A percentile compares a stretch with the other conserved stretches of the same genome.
Conservation (phyloP, 306 rosid species). For the Spatholobus suberectus region DNA sequence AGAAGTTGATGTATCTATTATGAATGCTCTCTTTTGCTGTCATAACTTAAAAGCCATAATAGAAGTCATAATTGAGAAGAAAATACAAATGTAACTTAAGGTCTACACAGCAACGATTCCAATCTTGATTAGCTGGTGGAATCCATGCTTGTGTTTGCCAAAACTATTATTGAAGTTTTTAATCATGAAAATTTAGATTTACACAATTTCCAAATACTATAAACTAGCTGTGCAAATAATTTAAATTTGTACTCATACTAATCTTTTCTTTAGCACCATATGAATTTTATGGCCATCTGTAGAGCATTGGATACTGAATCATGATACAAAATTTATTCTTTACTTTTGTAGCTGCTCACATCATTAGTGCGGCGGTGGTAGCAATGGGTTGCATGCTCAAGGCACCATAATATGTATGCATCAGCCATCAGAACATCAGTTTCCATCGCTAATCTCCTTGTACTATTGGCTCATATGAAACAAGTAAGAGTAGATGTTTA, state of each 20-base stretch:
- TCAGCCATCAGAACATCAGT: not conserved
- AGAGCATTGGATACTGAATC: slow-evolving; percentile 20
- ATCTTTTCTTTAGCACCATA: too few species aligned
- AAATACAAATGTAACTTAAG: not conserved
- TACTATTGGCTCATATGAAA: slow-evolving; percentile 27
- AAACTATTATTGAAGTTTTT: not conserved
- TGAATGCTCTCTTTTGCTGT: not conserved
- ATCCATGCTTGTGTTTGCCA: not conserved
- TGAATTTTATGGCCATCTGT: not conserved
- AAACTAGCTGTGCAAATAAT: slow-evolving; percentile 15
- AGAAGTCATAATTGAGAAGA: not conserved
- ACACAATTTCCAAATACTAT: not conserved
- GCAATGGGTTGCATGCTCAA: slow-evolving; percentile 24
- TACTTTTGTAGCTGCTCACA: slow-evolving; percentile 77
- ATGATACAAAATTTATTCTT: slow-evolving; percentile 34
- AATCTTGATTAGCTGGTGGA: slow-evolving; percentile 12
- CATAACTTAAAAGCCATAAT: not conserved
- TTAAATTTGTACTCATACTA: not conserved
- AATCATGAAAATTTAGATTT: not conserved
- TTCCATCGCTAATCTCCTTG: slow-evolving; percentile 19
- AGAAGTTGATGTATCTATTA: not conserved
- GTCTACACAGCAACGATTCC: not conserved
- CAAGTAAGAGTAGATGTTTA: slow-evolving; percentile 35
- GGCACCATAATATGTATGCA: slow-evolving; percentile 25
- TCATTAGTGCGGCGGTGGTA: slow-evolving; percentile 94